These are phyloP conservation scores for Ziziphus jujuba DNA, from an alignment of 306 rosid genomes.

Conservation along the genomic window DNA sequence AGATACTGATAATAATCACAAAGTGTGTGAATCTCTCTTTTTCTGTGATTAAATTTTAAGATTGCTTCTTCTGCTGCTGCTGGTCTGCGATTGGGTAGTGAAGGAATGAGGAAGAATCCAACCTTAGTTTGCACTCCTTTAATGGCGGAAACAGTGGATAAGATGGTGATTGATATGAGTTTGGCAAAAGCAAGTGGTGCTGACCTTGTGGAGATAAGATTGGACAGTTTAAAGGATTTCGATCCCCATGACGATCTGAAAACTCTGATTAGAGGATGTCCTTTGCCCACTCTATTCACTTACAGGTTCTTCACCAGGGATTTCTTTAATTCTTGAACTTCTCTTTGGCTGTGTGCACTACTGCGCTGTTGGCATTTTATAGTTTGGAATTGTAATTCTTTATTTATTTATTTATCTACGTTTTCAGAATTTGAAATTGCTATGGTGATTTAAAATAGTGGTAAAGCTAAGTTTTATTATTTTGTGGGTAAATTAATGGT, in stretches of 20 bases:
- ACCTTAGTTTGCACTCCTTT: slow-evolving; percentile 62
- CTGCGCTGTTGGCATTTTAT: neutral
- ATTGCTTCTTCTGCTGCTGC: slow-evolving; percentile 29
- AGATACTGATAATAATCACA: neutral
- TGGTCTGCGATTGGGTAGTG: slow-evolving; percentile 28
- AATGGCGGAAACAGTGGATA: slow-evolving; percentile 50
- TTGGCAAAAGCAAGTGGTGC: slow-evolving; percentile 54
- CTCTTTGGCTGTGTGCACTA: neutral
- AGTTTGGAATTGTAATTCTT: neutral
- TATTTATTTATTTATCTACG: too few relatives aligned
- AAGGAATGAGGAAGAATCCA: slow-evolving; percentile 34
- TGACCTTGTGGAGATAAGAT: slow-evolving; percentile 71
- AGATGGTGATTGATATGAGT: slow-evolving; percentile 40
- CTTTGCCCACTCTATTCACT: slow-evolving; percentile 59
- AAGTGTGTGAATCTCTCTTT: neutral
- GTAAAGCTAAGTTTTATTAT: too few relatives aligned
- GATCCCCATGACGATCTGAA: slow-evolving; percentile 42
- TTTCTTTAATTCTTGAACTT: neutral
- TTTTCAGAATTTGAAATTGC: too few relatives aligned
- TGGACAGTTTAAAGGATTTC: slow-evolving; percentile 58
- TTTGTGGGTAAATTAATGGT: too few relatives aligned
- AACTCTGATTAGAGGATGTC: slow-evolving; percentile 38
- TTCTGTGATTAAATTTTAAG: slow-evolving; percentile 28
- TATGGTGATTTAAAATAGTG: too few relatives aligned
- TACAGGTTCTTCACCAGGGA: slow-evolving; percentile 39